Evolutionary conservation across 148 eudicot species (phyloP).

Genomic region (Rhododendron ferrugineum): DNA sequence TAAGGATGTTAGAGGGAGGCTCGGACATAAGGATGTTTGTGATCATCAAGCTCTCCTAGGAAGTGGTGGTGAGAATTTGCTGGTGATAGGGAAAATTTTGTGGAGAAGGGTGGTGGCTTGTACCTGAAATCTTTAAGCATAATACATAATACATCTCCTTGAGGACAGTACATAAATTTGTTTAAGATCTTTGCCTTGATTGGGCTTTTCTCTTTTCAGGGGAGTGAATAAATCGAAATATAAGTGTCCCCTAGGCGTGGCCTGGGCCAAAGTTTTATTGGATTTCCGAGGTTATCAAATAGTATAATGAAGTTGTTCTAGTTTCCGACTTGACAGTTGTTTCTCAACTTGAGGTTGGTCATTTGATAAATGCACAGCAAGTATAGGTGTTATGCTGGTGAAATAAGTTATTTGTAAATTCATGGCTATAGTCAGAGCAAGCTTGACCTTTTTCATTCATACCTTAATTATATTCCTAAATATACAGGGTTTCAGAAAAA

Average conservation of each 20-base stretch:
- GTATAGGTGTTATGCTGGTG: not conserved
- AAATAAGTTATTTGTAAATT: not conserved
- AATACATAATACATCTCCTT: not conserved
- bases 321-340: not conserved
- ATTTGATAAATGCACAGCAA: not conserved
- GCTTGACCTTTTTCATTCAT: not conserved
- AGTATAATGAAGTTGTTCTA: not conserved
- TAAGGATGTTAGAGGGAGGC: not conserved
- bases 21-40: not conserved
- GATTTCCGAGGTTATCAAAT: not conserved
- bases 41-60: not conserved
- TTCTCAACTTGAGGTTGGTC: not conserved
- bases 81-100: not conserved
- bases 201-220: not conserved
- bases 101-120: not conserved
- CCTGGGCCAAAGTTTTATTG: not conserved
- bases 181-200: not conserved
- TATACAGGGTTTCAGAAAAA: constrained; percentile 76
- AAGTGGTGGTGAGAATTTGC: not conserved
- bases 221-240: not conserved
- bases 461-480: not conserved
- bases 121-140: not conserved
- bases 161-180: not conserved
- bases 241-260: not conserved
- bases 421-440: not conserved